Conservation (phyloP, 208 protist species). For the Wallacemonas rigidus region DNA sequence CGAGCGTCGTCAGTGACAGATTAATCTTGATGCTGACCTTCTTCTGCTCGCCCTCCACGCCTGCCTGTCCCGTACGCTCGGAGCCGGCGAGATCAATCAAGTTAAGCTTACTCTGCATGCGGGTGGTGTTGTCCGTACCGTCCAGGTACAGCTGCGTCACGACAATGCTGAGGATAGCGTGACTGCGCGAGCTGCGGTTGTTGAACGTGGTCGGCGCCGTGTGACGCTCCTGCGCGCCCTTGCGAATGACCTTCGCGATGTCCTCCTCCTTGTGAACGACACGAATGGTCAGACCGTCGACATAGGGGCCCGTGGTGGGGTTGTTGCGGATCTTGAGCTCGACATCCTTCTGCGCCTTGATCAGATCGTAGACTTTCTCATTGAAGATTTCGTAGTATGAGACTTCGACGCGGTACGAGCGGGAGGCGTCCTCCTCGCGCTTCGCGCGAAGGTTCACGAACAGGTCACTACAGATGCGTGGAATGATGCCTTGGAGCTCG, state of each 20-base stretch:
- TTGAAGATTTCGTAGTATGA: conserved; percentile 94
- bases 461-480: conserved; percentile 65
- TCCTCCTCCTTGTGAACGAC: conserved; percentile 67
- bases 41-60: conserved; percentile 56
- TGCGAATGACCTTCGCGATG: conserved; percentile 61
- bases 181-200: conserved; percentile 82
- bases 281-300: conserved; percentile 70
- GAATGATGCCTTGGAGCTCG: conserved; percentile 83
- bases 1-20: conserved; percentile 88
- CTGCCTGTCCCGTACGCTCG: conserved; percentile 77
- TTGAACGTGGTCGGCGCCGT: conserved; percentile 90
- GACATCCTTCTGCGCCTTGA: conserved; percentile 36
- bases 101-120: conserved; percentile 84
- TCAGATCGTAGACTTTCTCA: conserved; percentile 87
- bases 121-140: conserved; percentile 44
- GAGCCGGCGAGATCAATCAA: conserved; percentile 94
- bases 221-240: conserved; percentile 80
- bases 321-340: conserved; percentile 81
- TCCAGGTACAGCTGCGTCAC: conserved; percentile 70
- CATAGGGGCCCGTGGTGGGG: conserved; percentile 63
- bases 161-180: conserved; percentile 85
- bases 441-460: conserved; percentile 57
- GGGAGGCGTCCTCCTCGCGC: conserved; percentile 58
- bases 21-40: conserved; percentile 67
- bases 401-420: conserved; percentile 75